A percentile compares a stretch with the other conserved stretches of the same genome.
phyloP scores from a whole-genome alignment of 2,329 filamentous ascomycete species.

The Microthyrium microscopicum region DNA sequence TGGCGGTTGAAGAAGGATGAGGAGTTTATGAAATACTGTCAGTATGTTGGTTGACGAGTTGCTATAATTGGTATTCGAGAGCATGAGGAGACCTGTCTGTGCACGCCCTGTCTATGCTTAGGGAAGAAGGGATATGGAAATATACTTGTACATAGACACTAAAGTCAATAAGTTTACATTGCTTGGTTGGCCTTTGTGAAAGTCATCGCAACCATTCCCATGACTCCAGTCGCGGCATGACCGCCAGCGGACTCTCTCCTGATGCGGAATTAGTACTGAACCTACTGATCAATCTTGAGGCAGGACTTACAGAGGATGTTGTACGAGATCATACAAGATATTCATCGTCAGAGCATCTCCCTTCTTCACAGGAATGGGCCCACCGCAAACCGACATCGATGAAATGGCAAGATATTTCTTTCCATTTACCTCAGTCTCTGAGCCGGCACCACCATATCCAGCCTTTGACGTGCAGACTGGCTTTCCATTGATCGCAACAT shows the following conservation, averaged over 20 bases:
- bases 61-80: too few species aligned
- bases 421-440: slow-evolving; percentile 1
- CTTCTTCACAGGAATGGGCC: slow-evolving; percentile 6
- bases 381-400: slow-evolving; percentile 4
- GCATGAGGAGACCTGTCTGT: too few species aligned
- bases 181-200: not conserved
- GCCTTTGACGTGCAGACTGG: slow-evolving; percentile 5
- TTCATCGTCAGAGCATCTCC: slow-evolving; percentile 6
- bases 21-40: too few species aligned
- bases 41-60: too few species aligned
- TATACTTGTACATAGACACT: too few species aligned
- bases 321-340: slow-evolving; percentile 3
- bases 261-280: not conserved
- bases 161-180: not conserved
- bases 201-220: slow-evolving; percentile 1
- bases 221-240: slow-evolving; percentile 3
- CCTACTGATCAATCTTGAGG: not conserved
- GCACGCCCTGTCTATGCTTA: too few species aligned
- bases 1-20: slow-evolving; percentile 26
- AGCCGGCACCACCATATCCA: slow-evolving; percentile 1
- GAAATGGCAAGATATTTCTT: slow-evolving; percentile 3
- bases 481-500: slow-evolving; percentile 3
- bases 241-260: slow-evolving; percentile 4
- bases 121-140: too few species aligned
- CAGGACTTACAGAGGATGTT: slow-evolving; percentile 5